phyloP scores from a whole-genome alignment of 2,329 filamentous ascomycete species.

The Colletotrichum musae region DNA sequence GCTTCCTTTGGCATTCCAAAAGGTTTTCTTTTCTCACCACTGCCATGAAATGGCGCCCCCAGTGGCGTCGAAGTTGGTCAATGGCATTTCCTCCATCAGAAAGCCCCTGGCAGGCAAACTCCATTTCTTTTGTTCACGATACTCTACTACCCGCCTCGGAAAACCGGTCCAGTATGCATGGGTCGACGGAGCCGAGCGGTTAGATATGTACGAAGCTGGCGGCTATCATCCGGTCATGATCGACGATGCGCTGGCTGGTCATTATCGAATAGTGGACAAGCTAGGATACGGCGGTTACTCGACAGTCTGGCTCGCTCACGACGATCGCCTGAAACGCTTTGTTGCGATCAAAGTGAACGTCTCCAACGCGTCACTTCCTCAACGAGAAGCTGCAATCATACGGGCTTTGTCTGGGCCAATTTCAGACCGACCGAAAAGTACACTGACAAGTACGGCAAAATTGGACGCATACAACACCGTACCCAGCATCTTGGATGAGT shows the following conservation, averaged over 20 bases:
- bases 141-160: not conserved
- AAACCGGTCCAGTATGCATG: not conserved
- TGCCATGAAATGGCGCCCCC: too few species aligned
- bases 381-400: not conserved
- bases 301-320: constrained; percentile 58
- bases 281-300: constrained; percentile 55
- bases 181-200: not conserved
- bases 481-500: constrained; percentile 45
- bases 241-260: constrained; percentile 39
- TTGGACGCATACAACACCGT: not conserved
- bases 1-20: too few species aligned
- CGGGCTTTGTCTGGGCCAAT: not conserved
- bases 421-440: not conserved
- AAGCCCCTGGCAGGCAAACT: too few species aligned
- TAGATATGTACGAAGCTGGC: not conserved
- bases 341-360: constrained; percentile 51
- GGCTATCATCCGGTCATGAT: not conserved
- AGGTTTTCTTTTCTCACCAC: too few species aligned
- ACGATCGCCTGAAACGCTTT: constrained; percentile 46
- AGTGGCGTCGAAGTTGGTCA: too few species aligned
- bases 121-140: not conserved
- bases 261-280: constrained; percentile 55
- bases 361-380: not conserved
- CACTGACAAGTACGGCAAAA: not conserved
- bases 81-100: too few species aligned